Base-by-base conservation (phyloP, 441 rosid species). In the Adansonia rubrostipa region DNA sequence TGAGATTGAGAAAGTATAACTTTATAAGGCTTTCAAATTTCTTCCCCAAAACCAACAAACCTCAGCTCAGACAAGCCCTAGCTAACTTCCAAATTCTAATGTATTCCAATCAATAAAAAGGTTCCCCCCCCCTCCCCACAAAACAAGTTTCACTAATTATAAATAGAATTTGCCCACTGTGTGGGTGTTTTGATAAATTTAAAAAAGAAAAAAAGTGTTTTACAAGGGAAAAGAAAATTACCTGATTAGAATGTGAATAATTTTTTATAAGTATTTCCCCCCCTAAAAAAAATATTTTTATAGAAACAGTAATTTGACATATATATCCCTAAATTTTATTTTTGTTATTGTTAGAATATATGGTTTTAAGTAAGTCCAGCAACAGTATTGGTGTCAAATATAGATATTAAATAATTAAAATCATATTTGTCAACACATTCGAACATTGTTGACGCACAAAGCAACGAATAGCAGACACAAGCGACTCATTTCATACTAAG, bases 51-150 rank as follows among this genome's bases (percentile, higher is more conserved):
- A 20, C 68, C 67, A 22, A 15, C 68, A 57, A 51, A n/a, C 24
- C 6, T 67, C 10, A 20, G 74, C 54, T 28, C 24, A 58, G 44
- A 72, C 76, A 60, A 65, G 74, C 56, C 15, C 40, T 48, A 57
- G 13, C 14, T 15, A 47, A 42, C 6, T 57, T 58, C 53, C 66
- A 80, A 80, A 50, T 72, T 72, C 47, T 54, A 74, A 24, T 70
- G 19, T 50, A 68, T 68, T 60, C 19, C 47, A 28, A 28, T 28
- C 33, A 28, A 28, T 28, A 28, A 28, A 28, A 28, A 28, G 33
- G 0, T 28, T 3, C 33, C 33, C 33, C 28, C 28, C 1, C 33
- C 33, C 33, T 3, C 33, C 1, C 1, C 1, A 1, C 33, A 1
- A 28, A 28, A 50, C 19, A 24, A 22, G 58, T 51, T 50, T 50